Percentiles rank a stretch among this genome's conserved stretches.
phyloP scores from a whole-genome alignment of 1,139 yeast species.

The Petasospora rhodanensis region DNA sequence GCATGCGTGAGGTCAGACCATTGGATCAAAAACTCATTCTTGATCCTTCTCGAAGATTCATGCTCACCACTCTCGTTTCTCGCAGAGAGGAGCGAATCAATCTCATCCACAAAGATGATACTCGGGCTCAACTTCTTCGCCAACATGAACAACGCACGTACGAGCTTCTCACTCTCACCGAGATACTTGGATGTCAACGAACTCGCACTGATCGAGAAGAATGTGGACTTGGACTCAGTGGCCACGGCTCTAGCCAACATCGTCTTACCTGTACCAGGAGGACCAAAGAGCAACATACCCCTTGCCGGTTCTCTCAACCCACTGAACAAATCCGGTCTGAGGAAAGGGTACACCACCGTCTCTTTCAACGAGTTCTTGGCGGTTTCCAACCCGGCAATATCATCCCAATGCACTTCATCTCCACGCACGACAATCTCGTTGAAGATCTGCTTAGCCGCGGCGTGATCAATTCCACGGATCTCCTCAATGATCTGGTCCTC shows the following conservation, averaged over 20 bases:
- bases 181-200: slow-evolving; percentile 86
- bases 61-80: slow-evolving; percentile 83
- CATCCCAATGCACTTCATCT: slow-evolving; percentile 96
- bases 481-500: slow-evolving; percentile 35
- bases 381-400: slow-evolving; percentile 87
- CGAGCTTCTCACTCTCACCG: slow-evolving; percentile 94
- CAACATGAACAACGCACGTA: slow-evolving; percentile 77
- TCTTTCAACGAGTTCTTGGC: slow-evolving; percentile 91
- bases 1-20: slow-evolving; percentile 95
- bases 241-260: slow-evolving; percentile 98
- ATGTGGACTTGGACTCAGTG: slow-evolving; percentile 91
- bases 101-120: slow-evolving; percentile 93
- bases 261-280: slow-evolving; percentile 98
- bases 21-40: slow-evolving; percentile 90
- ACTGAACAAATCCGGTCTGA: slow-evolving; percentile 86
- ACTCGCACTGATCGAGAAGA: slow-evolving; percentile 89
- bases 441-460: slow-evolving; percentile 79
- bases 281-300: slow-evolving; percentile 95
- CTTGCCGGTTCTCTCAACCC: slow-evolving; percentile 95
- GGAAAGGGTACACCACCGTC: slow-evolving; percentile 93
- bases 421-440: slow-evolving; percentile 92
- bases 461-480: slow-evolving; percentile 46
- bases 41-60: slow-evolving; percentile 86
- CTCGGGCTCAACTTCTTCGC: slow-evolving; percentile 90
- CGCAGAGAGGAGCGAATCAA: slow-evolving; percentile 83